Base-by-base conservation (phyloP, 2,329 filamentous ascomycete species). In the Tolypocladium tundrense region DNA sequence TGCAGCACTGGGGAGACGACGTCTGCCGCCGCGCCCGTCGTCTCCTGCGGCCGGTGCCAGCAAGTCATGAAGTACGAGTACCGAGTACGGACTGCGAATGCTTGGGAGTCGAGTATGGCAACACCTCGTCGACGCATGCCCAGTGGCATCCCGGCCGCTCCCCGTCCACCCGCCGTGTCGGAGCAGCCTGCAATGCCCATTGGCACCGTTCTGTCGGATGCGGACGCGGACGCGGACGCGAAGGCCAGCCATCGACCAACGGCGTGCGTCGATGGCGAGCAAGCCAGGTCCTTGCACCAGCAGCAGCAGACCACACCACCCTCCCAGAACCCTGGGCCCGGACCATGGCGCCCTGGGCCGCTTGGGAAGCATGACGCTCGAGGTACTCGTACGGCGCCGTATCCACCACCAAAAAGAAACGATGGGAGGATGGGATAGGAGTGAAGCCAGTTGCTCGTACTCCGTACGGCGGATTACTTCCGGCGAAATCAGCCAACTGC, bases 171-270 rank as follows among this genome's bases (percentile, higher is more conserved):
- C 48, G 48, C 48, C 31, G 48, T 52, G 53, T 48, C 56, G 59
- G 27, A 37, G 31, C 48, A 52, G 39, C 52, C 58, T 61, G 60
- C 60, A 61, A 55, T n/a, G 39, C 41, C 35, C 24, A 60, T 58
- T 60, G 60, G 60, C 60, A 60, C 62, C 62, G 59, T 42, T 57
- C 55, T 62, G 62, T 63, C 60, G 62, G 62, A 59, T 61, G 57
- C 63, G 45, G 54, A 52, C 53, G 55, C 33, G 43, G 55, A 55
- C 59, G 58, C 42, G 50, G 56, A 53, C 58, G 24, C 24, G 24
- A 27, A 27, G 24, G 24, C 21, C 14, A 13, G 42, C 42, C 42
- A 27, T 27, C 43, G 11, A n/a, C 14, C 40, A 19, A 31, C 31
- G n/a, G 40, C 16, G 24, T 41, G 19, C 6, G 40, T 41, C 40